These are phyloP conservation scores for Cercis canadensis DNA, from an alignment of 306 rosid species.

Conservation along the genomic window DNA sequence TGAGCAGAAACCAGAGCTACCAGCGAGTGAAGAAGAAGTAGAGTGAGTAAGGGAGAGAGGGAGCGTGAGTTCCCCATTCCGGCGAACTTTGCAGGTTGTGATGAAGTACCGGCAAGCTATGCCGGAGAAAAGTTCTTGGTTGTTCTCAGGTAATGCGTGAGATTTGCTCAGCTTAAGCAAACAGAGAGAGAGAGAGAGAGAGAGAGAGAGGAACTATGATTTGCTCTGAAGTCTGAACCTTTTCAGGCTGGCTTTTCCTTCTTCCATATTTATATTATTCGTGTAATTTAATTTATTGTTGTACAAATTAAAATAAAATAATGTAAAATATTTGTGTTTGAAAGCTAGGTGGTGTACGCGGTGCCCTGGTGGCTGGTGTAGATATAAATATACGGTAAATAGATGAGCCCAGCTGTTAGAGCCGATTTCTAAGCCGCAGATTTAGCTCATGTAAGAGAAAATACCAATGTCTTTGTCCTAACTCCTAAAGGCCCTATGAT, in stretches of 20 bases:
- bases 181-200: constrained; percentile 29
- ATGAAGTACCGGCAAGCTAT: constrained; percentile 10
- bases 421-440: too few species aligned
- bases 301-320: too few species aligned
- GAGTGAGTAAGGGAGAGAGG: constrained; percentile 28
- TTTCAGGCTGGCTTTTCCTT: constrained; percentile 41
- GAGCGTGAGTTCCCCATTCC: constrained; percentile 58
- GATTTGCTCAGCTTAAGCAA: constrained; percentile 32
- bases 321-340: too few species aligned
- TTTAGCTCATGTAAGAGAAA: too few species aligned
- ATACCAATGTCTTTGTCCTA: too few species aligned
- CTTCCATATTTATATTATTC: constrained; percentile 1
- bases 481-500: too few species aligned
- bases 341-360: too few species aligned
- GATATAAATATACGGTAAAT: too few species aligned
- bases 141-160: constrained; percentile 33
- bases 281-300: not conserved
- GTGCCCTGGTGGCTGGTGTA: too few species aligned
- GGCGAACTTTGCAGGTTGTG: constrained; percentile 8
- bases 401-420: too few species aligned
- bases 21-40: constrained; percentile 46
- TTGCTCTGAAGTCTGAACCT: constrained; percentile 33
- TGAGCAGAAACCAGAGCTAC: constrained; percentile 69
- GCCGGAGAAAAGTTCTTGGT: not conserved
- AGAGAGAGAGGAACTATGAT: not conserved